Percentiles rank a stretch among this genome's conserved stretches.
These are phyloP conservation scores for Fusarium sublunatum DNA, from an alignment of 2,329 filamentous ascomycete genomes.

Conservation along the genomic window DNA sequence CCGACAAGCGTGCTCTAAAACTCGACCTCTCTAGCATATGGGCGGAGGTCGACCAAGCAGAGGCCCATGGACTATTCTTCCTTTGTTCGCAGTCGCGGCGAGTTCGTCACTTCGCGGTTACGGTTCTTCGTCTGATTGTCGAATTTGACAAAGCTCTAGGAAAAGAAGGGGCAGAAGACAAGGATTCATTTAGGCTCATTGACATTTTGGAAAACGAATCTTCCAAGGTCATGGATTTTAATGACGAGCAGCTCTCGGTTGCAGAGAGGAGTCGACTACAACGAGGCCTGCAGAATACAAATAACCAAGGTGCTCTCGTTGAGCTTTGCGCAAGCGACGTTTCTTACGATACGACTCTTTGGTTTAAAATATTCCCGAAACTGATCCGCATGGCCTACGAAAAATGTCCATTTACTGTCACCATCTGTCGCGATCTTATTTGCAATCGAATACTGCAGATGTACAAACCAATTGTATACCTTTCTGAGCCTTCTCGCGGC, in stretches of 20 bases:
- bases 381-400: conserved; percentile 91
- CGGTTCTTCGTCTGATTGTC: conserved; percentile 88
- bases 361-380: conserved; percentile 98
- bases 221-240: conserved; percentile 87
- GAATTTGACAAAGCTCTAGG: conserved; percentile 93
- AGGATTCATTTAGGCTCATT: conserved; percentile 80
- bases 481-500: conserved; percentile 79
- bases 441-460: conserved; percentile 94
- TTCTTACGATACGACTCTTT: conserved; percentile 92
- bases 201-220: conserved; percentile 92
- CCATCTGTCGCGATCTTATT: conserved; percentile 88
- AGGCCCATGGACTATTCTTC: conserved; percentile 97
- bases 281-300: conserved; percentile 86
- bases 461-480: conserved; percentile 82
- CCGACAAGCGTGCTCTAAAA: conserved; percentile 79
- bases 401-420: conserved; percentile 90
- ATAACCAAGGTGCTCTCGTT: conserved; percentile 85
- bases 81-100: conserved; percentile 93
- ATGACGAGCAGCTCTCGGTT: conserved; percentile 89
- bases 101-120: conserved; percentile 91
- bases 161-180: conserved; percentile 68
- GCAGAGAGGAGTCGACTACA: conserved; percentile 93
- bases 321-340: conserved; percentile 96
- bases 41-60: conserved; percentile 95
- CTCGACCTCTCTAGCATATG: conserved; percentile 89